Evolutionary conservation across 73 alveolate genomes (phyloP), one percentile per base, ranked within the genome.

Genomic region (Tetrahymena elliotti): DNA sequence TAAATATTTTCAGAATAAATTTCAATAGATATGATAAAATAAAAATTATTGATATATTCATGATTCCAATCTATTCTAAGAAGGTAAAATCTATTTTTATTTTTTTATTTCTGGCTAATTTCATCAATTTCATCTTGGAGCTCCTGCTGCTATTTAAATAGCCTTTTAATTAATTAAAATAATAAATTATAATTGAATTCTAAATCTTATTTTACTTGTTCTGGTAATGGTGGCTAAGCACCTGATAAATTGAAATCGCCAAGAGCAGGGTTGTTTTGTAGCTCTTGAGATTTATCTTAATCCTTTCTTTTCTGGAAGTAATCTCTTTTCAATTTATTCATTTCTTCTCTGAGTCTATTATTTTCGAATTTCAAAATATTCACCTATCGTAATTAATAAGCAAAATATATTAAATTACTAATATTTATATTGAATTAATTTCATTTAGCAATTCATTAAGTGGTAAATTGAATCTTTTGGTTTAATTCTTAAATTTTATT

Each of bases 291-390:
- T 93, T 94, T 96, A 33, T 94, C 96, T 93, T 97, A 97, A 0
- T 94, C 94, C 92, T 98, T 98, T 94, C 97, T 96, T 54, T 93
- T 95, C 37, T 92, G 93, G 96, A 98, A 98, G 94, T 97, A 98
- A 92, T 53, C 83, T 83, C 97, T 92, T 94, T 98, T 98, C 93
- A 97, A 84, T 35, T 97, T 96, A 12, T 36, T 94, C 39, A 97
- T 95, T 27, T 95, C 97, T 93, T 97, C 97, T 47, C 97, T 97
- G 10, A 97, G 94, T 94, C 99, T 97, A 84, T 97, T 98, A 54
- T 97, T 98, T 93, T 98, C 99, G 93, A 97, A 98, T 94, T 97
- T 94, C 54, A 97, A 95, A 33, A 97, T 97, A 84, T 97, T 97
- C 82, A 97, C 99, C 97, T 68, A 68, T 68, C 88, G 88, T 68